Base-by-base conservation (phyloP, 805 yeast genomes). In the Dipodascopsis uninucleata region DNA sequence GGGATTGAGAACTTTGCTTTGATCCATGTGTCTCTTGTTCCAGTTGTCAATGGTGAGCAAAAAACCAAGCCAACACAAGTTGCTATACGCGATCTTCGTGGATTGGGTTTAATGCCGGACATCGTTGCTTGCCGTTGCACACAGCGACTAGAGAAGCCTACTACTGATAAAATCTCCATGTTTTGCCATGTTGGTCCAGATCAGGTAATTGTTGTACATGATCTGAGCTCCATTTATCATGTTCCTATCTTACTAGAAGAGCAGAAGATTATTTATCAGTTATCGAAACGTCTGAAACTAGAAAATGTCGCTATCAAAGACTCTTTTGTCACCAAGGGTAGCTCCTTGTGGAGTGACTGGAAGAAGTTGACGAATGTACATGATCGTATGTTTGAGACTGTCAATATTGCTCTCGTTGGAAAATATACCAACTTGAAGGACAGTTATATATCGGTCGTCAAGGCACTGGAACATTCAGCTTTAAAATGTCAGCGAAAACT, bases 41-140 rank as follows among this genome's bases (percentile, higher is more conserved):
- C 97, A 36, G 97, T 93, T 39, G 90, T 93, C 61, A 95, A 89
- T 59, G 98, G 97, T 52, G 99, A 93, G 73, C 96, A 93, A 69
- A 93, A 93, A 76, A 93, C 99, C 33, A 93, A 93, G 70, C 99
- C 99, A 47, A 93, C 99, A 9, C 99, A 93, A 72, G 98, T 97
- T 54, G 99, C 99, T 37, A 85, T 93, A 63, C 87, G 88, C 67
- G 98, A 93, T 67, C 77, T 93, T 68, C 83, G 99, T 70, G 85
- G 96, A 36, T 72, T 90, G 50, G 99, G 99, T 60, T 77, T 93
- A 65, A 79, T 82, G 29, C 97, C 97, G 17, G 97, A 93, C 67
- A 82, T 93, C 79, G 87, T 93, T 71, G 98, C 97, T 46, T 90
- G 97, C 73, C 81, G 99, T 72, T 93, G 99, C 73, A 75, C 86